Evolutionary conservation across 495 filamentous ascomycete species (phyloP).

Genomic region (Penicillium lividum): DNA sequence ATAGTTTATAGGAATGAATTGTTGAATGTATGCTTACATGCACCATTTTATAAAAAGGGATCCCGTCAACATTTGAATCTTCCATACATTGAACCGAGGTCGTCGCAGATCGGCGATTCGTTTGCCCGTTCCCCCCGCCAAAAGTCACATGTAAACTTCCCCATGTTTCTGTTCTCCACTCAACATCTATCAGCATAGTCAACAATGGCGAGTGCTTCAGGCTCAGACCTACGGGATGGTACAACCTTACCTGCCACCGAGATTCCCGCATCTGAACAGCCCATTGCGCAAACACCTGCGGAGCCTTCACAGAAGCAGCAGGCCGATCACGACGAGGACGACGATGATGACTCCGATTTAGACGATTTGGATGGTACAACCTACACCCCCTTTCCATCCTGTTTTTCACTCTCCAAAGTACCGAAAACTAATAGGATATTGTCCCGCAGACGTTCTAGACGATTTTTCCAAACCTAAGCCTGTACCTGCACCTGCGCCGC

Average conservation of each 20-base stretch:
- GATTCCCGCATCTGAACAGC: not conserved
- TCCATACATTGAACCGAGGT: not conserved
- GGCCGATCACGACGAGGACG: constrained; percentile 24
- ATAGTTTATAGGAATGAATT: too few species aligned
- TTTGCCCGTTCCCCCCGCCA: not conserved
- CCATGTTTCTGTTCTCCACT: not conserved
- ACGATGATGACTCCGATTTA: constrained; percentile 62
- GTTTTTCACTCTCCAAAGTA: not conserved
- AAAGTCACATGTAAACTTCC: not conserved
- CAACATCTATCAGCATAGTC: not conserved
- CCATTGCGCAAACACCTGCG: constrained; percentile 4
- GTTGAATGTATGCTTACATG: too few species aligned
- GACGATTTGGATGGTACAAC: constrained; percentile 84
- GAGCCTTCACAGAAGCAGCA: constrained; percentile 13
- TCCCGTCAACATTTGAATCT: not conserved
- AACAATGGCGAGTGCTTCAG: not conserved
- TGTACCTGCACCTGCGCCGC: constrained; percentile 39
- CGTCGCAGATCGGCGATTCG: not conserved
- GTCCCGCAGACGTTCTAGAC: constrained; percentile 75
- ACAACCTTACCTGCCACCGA: not conserved
- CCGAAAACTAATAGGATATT: constrained; percentile 2
- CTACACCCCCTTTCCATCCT: not conserved
- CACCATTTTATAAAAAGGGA: too few species aligned
- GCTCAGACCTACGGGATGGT: not conserved
- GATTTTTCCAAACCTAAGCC: constrained; percentile 67